Evolutionary conservation across 345 rosid species (phyloP).

Genomic region (Cardamine occulta): DNA sequence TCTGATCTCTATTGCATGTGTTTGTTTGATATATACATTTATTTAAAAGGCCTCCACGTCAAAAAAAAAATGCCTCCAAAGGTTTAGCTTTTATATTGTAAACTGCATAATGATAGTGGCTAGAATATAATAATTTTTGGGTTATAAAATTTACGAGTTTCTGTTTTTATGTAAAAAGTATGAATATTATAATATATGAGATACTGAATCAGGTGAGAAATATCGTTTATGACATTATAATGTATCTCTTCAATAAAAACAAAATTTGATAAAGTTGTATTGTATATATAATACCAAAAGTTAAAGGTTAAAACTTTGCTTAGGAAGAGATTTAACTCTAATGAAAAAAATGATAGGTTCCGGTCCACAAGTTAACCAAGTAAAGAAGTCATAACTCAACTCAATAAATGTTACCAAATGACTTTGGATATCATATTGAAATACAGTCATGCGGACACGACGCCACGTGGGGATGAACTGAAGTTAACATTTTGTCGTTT

Average conservation of each 20-base stretch:
- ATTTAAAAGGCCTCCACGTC: neutral
- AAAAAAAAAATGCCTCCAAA: neutral
- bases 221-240: neutral
- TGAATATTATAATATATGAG: no score
- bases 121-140: neutral
- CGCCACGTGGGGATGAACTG: conserved; percentile 21
- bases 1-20: conserved; percentile 9
- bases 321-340: neutral
- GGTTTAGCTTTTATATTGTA: conserved; percentile 1
- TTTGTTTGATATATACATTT: conserved; percentile 9
- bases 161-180: neutral
- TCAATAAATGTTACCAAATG: neutral
- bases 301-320: no score
- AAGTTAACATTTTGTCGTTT: conserved; percentile 32
- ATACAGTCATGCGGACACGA: conserved; percentile 27
- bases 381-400: neutral
- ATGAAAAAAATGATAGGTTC: neutral
- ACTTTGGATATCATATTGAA: neutral
- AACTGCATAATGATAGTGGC: conserved; percentile 1
- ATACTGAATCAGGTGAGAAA: neutral
- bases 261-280: no score
- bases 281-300: no score
- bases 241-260: no score
- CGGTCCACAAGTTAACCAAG: neutral
- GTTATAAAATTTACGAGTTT: neutral